Conservation (phyloP, 2,329 filamentous ascomycete genomes). For the Alternaria sp. region DNA sequence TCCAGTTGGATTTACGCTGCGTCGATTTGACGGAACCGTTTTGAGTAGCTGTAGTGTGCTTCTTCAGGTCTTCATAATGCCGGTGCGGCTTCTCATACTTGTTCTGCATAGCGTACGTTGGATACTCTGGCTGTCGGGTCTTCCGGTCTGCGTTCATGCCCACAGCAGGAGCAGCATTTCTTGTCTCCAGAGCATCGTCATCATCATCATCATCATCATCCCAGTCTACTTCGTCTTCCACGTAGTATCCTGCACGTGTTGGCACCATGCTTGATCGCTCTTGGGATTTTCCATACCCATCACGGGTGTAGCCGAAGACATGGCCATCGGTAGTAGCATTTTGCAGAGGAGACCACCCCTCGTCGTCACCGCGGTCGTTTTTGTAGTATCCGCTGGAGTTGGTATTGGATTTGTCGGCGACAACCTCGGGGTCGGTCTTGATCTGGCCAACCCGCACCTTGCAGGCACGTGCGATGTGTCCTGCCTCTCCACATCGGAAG, state of each 20-base stretch:
- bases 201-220: background rate
- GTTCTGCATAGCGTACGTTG: background rate
- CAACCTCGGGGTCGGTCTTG: background rate
- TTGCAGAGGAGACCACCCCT: background rate
- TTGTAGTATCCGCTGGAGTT: background rate
- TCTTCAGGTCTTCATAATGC: background rate
- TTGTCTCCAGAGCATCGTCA: background rate
- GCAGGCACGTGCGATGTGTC: slow-evolving; percentile 2
- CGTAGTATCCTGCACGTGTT: background rate
- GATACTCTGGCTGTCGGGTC: background rate
- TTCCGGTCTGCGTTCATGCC: background rate
- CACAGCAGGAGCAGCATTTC: background rate
- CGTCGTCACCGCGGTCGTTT: background rate
- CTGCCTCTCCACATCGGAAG: background rate
- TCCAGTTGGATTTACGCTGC: background rate
- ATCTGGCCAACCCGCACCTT: background rate
- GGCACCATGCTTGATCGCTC: background rate
- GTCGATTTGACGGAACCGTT: background rate
- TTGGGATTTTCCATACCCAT: too few species aligned
- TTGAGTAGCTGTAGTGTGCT: fast-evolving
- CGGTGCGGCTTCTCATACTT: background rate
- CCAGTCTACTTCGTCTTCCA: slow-evolving; percentile 11
- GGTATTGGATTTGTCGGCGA: background rate
- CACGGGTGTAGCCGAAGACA: background rate
- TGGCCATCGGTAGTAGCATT: background rate